Conservation (phyloP, 768 basidiomycete species). For the Amylocystis lapponica region DNA sequence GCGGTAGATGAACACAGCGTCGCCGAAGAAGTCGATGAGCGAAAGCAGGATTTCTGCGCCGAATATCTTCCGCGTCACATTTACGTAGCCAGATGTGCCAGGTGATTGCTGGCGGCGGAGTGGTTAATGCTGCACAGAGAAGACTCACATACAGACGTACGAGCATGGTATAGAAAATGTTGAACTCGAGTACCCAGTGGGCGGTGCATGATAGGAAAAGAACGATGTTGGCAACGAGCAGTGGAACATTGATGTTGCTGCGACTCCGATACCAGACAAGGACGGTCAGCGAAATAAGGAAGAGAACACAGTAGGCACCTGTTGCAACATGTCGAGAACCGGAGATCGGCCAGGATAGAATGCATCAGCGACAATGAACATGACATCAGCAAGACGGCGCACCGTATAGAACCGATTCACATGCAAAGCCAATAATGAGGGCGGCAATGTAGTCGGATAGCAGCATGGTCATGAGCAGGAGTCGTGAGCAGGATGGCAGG, state of each 20-base stretch:
- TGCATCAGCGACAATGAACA: too few species aligned
- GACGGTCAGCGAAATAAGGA: slow-evolving; percentile 23
- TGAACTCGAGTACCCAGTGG: slow-evolving; percentile 31
- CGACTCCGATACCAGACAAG: slow-evolving; percentile 10
- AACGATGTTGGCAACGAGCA: slow-evolving; percentile 23
- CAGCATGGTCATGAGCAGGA: too few species aligned
- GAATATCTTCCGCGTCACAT: slow-evolving; percentile 26
- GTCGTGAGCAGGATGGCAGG: too few species aligned
- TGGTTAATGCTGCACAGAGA: too few species aligned
- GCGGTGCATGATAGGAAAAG: slow-evolving; percentile 29
- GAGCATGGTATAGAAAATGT: slow-evolving; percentile 26
- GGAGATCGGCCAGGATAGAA: too few species aligned
- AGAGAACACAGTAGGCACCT: slow-evolving; percentile 22
- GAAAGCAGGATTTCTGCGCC: slow-evolving; percentile 34
- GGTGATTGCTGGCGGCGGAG: slow-evolving; percentile 15
- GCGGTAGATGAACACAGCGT: slow-evolving; percentile 34
- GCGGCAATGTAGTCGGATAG: too few species aligned
- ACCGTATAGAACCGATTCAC: too few species aligned
- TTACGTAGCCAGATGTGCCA: slow-evolving; percentile 22
- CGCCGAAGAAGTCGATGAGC: slow-evolving; percentile 30
- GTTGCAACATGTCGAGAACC: too few species aligned
- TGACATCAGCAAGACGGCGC: too few species aligned
- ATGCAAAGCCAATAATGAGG: too few species aligned
- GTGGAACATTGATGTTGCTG: slow-evolving; percentile 17
- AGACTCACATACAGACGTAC: slow-evolving; percentile 16